Conservation (phyloP, 2,329 filamentous ascomycete genomes). For the Pezicula neosporulosa region DNA sequence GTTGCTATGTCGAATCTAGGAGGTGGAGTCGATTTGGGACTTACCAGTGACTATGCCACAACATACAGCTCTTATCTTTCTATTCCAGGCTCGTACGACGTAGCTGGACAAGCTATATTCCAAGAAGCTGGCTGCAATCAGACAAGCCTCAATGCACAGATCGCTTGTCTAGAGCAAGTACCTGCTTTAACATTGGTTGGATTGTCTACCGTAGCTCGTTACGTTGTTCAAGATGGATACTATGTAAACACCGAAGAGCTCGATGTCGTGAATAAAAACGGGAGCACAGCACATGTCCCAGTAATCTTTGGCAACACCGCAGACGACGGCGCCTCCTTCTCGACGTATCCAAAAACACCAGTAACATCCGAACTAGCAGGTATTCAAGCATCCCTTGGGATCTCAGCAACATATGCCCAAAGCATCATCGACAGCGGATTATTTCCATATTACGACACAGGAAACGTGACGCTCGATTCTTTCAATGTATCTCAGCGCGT, state of each 20-base stretch:
- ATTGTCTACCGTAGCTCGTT: conserved; percentile 39
- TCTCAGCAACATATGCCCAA: conserved; percentile 38
- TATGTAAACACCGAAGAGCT: conserved; percentile 46
- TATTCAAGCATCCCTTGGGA: conserved; percentile 40
- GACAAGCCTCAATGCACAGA: conserved; percentile 35
- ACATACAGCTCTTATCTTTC: conserved; percentile 52
- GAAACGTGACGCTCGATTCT: conserved; percentile 48
- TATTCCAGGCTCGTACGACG: conserved; percentile 42
- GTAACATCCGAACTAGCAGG: conserved; percentile 38
- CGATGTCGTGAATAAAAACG: conserved; percentile 37
- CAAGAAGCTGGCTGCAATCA: conserved; percentile 43
- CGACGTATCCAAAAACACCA: conserved; percentile 39
- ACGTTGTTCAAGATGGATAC: conserved; percentile 51
- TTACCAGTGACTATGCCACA: conserved; percentile 45
- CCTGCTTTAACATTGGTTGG: conserved; percentile 35
- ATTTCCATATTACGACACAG: conserved; percentile 43
- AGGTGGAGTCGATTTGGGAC: conserved; percentile 44
- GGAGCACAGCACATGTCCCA: conserved; percentile 43
- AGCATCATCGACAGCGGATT: conserved; percentile 41
- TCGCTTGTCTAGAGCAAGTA: conserved; percentile 41
- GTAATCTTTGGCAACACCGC: conserved; percentile 47
- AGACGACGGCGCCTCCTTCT: conserved; percentile 49
- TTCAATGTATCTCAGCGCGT: conserved; percentile 52
- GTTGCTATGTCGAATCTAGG: conserved; percentile 49
- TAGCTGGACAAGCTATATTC: conserved; percentile 46